phyloP scores from a whole-genome alignment of 331 rosid genomes.

The Stylosanthes scabra region DNA sequence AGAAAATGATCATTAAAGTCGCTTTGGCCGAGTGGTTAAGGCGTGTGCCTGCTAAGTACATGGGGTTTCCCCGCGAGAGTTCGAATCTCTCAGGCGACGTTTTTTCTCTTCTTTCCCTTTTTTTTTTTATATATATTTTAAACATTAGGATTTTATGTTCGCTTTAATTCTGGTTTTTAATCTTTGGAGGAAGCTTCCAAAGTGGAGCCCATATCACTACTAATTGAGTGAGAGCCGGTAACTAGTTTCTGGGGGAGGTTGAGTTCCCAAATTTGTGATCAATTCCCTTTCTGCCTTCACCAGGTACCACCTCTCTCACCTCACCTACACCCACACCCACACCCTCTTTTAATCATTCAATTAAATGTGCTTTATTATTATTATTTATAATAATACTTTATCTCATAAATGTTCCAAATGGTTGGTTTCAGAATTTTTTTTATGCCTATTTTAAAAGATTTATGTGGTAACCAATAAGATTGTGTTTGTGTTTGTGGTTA shows the following conservation, averaged over 20 bases:
- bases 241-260: conserved; percentile 32
- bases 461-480: no score
- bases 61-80: conserved; percentile 88
- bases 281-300: conserved; percentile 15
- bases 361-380: not conserved
- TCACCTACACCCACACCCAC: no score
- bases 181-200: not conserved
- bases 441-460: not conserved
- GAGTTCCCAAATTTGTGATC: not conserved
- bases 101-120: no score
- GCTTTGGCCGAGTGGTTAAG: conserved; percentile 99
- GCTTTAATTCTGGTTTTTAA: no score
- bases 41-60: conserved; percentile 97
- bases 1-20: conserved; percentile 12
- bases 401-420: not conserved
- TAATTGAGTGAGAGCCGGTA: not conserved
- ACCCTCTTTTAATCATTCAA: not conserved
- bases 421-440: not conserved
- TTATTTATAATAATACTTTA: not conserved
- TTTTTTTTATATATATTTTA: not conserved
- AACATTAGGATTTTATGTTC: no score
- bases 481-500: not conserved
- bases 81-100: conserved; percentile 84
- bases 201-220: conserved; percentile 7
- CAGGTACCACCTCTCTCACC: conserved; percentile 20